Conservation (phyloP, 75 land plant species). For the Pinus albicaulis region DNA sequence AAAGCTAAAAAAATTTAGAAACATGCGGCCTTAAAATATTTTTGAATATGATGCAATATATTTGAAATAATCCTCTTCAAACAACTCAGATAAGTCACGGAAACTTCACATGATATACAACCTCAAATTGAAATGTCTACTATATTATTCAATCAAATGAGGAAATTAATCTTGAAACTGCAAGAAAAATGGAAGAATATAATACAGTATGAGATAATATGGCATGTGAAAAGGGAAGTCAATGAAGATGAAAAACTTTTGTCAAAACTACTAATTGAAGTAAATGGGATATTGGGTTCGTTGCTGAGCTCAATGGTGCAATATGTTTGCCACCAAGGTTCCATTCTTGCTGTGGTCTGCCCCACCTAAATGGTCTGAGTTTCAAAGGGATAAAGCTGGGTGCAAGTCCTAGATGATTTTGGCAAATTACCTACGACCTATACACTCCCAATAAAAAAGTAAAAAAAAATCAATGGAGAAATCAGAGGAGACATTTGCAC, state of each 20-base stretch:
- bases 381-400: no score
- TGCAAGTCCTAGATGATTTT: no score
- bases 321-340: no score
- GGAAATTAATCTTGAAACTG: not conserved
- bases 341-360: no score
- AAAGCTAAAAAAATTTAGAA: not conserved
- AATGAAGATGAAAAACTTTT: not conserved
- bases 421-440: no score
- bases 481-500: not conserved
- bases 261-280: not conserved
- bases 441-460: not conserved
- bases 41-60: not conserved
- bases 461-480: not conserved
- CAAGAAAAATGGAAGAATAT: not conserved
- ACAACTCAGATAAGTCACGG: not conserved
- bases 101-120: not conserved
- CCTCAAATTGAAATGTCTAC: not conserved
- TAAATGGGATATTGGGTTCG: no score
- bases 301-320: no score
- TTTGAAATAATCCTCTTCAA: not conserved
- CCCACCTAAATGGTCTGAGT: no score
- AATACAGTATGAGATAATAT: not conserved
- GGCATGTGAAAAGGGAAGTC: not conserved
- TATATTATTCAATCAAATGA: not conserved
- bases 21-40: not conserved